Conservation (phyloP, 257 asterid species). For the Rauvolfia tetraphylla region DNA sequence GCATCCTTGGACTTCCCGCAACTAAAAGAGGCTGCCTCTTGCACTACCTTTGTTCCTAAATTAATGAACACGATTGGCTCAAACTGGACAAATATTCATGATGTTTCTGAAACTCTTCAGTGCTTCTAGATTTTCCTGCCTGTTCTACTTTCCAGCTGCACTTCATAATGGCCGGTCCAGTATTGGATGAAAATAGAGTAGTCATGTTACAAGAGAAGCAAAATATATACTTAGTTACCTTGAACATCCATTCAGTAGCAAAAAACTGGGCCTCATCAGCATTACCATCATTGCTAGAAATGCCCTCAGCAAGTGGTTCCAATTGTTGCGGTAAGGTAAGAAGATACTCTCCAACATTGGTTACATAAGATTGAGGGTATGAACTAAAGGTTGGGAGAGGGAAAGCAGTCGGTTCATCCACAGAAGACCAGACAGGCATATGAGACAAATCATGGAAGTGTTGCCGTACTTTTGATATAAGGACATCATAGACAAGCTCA, state of each 20-base stretch:
- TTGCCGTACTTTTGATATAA: slow-evolving; percentile 77
- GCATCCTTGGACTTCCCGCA: neutral
- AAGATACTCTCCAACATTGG: slow-evolving; percentile 92
- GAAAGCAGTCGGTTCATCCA: slow-evolving; percentile 69
- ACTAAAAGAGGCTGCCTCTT: neutral
- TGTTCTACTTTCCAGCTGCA: neutral
- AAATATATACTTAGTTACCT: slow-evolving; percentile 44
- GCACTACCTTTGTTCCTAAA: neutral
- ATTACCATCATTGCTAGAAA: slow-evolving; percentile 67
- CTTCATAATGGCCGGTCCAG: neutral
- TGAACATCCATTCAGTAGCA: slow-evolving; percentile 99
- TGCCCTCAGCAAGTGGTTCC: slow-evolving; percentile 95
- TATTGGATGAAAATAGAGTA: neutral
- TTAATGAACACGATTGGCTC: neutral
- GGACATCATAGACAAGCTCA: slow-evolving; percentile 95
- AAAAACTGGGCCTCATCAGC: slow-evolving; percentile 95
- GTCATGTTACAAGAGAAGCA: neutral
- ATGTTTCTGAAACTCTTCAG: neutral
- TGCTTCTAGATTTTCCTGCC: neutral
- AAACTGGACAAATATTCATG: neutral
- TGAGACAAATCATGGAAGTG: slow-evolving; percentile 70
- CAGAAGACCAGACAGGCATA: slow-evolving; percentile 84
- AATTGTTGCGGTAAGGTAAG: slow-evolving; percentile 95
- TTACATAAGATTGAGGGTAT: slow-evolving; percentile 89
- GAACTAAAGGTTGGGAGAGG: slow-evolving; percentile 86